Evolutionary conservation across 345 rosid genomes (phyloP).

Genomic region (Draba incana): DNA sequence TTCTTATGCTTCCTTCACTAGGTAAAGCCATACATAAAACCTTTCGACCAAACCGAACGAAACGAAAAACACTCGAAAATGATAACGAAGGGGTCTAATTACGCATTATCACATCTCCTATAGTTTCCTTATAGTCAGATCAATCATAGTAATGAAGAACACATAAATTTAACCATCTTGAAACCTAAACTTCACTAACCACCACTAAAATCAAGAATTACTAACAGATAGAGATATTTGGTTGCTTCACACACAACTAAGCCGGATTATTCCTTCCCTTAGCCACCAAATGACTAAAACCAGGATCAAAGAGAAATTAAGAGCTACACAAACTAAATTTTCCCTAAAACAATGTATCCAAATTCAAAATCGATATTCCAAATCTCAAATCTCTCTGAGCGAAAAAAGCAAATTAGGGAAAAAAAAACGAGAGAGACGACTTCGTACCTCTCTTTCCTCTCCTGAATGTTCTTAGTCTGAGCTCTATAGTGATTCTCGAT

Average conservation of each 20-base stretch:
- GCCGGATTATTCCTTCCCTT: slow-evolving; percentile 9
- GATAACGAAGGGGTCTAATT: too few relatives aligned
- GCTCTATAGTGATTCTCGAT: slow-evolving; percentile 96
- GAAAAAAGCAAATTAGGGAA: slow-evolving; percentile 2
- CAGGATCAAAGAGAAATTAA: slow-evolving; percentile 22
- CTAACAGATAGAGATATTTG: too few relatives aligned
- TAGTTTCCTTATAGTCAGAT: slow-evolving; percentile 11
- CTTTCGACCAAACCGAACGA: too few relatives aligned
- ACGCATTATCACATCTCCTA: neutral
- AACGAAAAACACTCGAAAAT: too few relatives aligned
- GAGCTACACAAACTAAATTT: slow-evolving; percentile 27
- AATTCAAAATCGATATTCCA: slow-evolving; percentile 26
- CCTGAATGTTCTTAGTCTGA: slow-evolving; percentile 87
- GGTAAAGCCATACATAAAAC: too few relatives aligned
- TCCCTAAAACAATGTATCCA: slow-evolving; percentile 33
- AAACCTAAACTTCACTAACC: too few relatives aligned
- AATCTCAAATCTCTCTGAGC: slow-evolving; percentile 33
- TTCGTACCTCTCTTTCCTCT: slow-evolving; percentile 82
- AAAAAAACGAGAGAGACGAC: neutral
- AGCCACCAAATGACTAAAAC: slow-evolving; percentile 4
- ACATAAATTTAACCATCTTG: too few relatives aligned
- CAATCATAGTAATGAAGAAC: neutral
- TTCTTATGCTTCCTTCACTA: too few relatives aligned
- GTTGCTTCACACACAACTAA: slow-evolving; percentile 19
- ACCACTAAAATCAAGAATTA: neutral